A percentile compares a stretch with the other conserved stretches of the same genome.
Conservation (phyloP, 2,329 filamentous ascomycete species). For the Cytospora leucostoma region DNA sequence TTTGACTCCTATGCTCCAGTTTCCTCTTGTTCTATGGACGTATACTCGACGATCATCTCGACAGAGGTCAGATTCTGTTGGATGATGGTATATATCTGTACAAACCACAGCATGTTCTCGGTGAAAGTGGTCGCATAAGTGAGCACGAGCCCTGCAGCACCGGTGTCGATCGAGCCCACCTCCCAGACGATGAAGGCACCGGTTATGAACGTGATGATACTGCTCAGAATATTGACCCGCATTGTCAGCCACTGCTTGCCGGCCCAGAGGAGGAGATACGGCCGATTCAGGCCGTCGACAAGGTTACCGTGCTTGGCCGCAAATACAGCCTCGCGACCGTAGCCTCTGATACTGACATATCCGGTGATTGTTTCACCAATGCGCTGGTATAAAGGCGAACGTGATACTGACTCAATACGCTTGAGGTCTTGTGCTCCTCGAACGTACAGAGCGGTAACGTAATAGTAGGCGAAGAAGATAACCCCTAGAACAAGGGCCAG, state of each 20-base stretch:
- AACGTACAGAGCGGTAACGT: constrained; percentile 27
- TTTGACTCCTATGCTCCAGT: too few species aligned
- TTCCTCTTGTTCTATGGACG: too few species aligned
- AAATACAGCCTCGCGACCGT: constrained; percentile 22
- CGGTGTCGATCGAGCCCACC: constrained; percentile 5
- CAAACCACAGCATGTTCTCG: constrained; percentile 21
- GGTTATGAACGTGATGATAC: too few species aligned
- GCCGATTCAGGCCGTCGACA: too few species aligned
- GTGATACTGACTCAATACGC: constrained; percentile 26
- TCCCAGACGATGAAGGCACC: constrained; percentile 21
- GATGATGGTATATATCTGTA: constrained; percentile 18
- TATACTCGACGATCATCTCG: constrained; percentile 9
- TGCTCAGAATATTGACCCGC: too few species aligned
- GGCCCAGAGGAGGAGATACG: constrained; percentile 26
- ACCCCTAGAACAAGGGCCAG: constrained; percentile 12
- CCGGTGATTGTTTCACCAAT: constrained; percentile 30
- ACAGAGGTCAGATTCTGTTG: constrained; percentile 21
- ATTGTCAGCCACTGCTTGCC: constrained; percentile 29
- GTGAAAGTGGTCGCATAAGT: constrained; percentile 31
- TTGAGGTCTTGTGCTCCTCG: constrained; percentile 28
- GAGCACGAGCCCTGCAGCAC: constrained; percentile 24
- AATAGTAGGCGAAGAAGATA: constrained; percentile 27
- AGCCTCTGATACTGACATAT: constrained; percentile 30
- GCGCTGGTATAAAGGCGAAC: constrained; percentile 30
- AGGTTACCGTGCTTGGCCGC: constrained; percentile 15